A percentile compares a stretch with the other conserved stretches of the same genome.
These are phyloP conservation scores for Monascus purpureus DNA, from an alignment of 495 filamentous ascomycete genomes.

Conservation along the genomic window DNA sequence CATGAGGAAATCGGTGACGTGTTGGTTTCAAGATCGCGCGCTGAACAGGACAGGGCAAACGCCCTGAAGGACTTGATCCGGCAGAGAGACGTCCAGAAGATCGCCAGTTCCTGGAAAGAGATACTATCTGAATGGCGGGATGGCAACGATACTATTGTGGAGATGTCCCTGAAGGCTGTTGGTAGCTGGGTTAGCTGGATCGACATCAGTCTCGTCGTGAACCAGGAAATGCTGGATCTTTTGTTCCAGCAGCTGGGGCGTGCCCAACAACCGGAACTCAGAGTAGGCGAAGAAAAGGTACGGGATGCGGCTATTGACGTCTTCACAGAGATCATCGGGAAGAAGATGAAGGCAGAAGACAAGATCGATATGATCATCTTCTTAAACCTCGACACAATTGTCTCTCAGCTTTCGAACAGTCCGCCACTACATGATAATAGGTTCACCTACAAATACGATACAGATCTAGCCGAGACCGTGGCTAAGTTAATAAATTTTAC, in stretches of 20 bases:
- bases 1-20: constrained; percentile 97
- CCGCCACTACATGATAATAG: constrained; percentile 63
- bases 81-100: constrained; percentile 68
- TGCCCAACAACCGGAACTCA: constrained; percentile 34
- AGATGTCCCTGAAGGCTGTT: constrained; percentile 76
- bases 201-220: constrained; percentile 84
- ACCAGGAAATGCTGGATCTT: constrained; percentile 66
- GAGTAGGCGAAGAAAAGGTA: constrained; percentile 51
- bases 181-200: constrained; percentile 98
- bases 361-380: constrained; percentile 90
- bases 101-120: constrained; percentile 81
- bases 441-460: constrained; percentile 75
- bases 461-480: constrained; percentile 83
- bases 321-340: constrained; percentile 87
- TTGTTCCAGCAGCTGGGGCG: constrained; percentile 68
- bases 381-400: constrained; percentile 69
- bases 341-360: constrained; percentile 90
- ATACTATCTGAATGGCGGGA: constrained; percentile 70
- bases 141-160: constrained; percentile 57
- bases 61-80: constrained; percentile 82
- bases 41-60: constrained; percentile 65
- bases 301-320: constrained; percentile 81
- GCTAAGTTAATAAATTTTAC: constrained; percentile 92
- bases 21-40: constrained; percentile 56
- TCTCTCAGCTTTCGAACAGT: constrained; percentile 67